Evolutionary conservation across 805 yeast species (phyloP).

Genomic region (Saccharomycopsis malanga): DNA sequence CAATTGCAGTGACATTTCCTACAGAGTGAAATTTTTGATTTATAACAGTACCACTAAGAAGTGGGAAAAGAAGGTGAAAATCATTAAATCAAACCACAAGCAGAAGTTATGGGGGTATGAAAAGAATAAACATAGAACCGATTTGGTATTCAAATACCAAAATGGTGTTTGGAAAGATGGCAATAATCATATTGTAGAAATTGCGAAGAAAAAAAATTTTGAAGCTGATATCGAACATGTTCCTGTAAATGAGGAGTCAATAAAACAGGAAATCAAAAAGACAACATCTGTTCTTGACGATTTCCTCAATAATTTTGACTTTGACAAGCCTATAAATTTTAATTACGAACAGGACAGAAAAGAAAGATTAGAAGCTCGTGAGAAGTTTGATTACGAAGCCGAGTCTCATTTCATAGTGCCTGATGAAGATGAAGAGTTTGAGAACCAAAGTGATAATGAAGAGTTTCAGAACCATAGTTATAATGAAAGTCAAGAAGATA

Average conservation of each 20-base stretch:
- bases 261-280: slow-evolving; percentile 36
- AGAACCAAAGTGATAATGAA: slow-evolving; percentile 31
- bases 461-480: slow-evolving; percentile 31
- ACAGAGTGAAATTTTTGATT: slow-evolving; percentile 57
- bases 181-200: slow-evolving; percentile 68
- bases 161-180: slow-evolving; percentile 77
- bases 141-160: slow-evolving; percentile 54
- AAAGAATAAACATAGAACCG: slow-evolving; percentile 53
- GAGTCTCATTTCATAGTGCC: slow-evolving; percentile 22
- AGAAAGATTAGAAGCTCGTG: slow-evolving; percentile 34
- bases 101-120: slow-evolving; percentile 89
- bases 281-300: slow-evolving; percentile 41
- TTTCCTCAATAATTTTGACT: slow-evolving; percentile 42
- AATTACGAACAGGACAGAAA: slow-evolving; percentile 30
- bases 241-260: slow-evolving; percentile 2
- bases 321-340: slow-evolving; percentile 43
- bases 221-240: neutral
- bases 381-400: slow-evolving; percentile 42
- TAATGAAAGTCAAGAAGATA: slow-evolving; percentile 28
- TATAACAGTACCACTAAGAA: slow-evolving; percentile 48
- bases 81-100: slow-evolving; percentile 32
- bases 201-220: slow-evolving; percentile 26
- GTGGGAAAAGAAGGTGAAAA: slow-evolving; percentile 25
- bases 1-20: slow-evolving; percentile 41
- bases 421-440: slow-evolving; percentile 27